A percentile compares a stretch with the other conserved stretches of the same genome.
These are phyloP conservation scores for Saccharomycopsis microspora DNA, from an alignment of 805 yeast species.

Conservation along the genomic window DNA sequence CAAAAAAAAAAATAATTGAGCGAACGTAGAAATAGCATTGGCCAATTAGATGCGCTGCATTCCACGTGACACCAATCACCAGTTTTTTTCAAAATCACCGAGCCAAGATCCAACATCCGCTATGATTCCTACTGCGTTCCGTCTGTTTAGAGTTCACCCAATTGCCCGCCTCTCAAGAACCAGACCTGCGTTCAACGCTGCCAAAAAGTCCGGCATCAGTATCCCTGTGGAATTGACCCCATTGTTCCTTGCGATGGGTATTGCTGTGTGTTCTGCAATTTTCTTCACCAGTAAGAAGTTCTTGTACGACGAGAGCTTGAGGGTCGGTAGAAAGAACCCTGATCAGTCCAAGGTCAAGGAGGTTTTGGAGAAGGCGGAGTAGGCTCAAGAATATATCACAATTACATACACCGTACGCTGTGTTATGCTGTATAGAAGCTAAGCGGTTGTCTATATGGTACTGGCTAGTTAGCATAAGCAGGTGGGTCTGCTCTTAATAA, in stretches of 20 bases:
- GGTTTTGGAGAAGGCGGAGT: slow-evolving; percentile 11
- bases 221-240: slow-evolving; percentile 32
- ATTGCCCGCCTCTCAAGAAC: slow-evolving; percentile 25
- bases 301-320: slow-evolving; percentile 24
- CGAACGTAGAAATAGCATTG: too few species aligned
- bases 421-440: too few species aligned
- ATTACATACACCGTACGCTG: too few species aligned
- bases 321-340: slow-evolving; percentile 29
- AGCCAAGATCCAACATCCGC: too few species aligned
- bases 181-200: slow-evolving; percentile 22
- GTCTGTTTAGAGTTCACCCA: slow-evolving; percentile 12
- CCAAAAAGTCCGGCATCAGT: slow-evolving; percentile 10
- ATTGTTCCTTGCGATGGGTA: slow-evolving; percentile 30
- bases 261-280: slow-evolving; percentile 29
- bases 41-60: too few species aligned
- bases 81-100: too few species aligned
- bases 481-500: not conserved
- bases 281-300: slow-evolving; percentile 29
- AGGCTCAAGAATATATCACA: not conserved
- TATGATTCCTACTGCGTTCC: slow-evolving; percentile 13
- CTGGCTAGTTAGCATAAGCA: not conserved
- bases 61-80: too few species aligned
- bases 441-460: too few species aligned
- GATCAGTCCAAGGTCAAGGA: slow-evolving; percentile 12
- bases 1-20: too few species aligned